A percentile compares a stretch with the other conserved stretches of the same genome.
Conservation (phyloP, 2,329 filamentous ascomycete genomes). For the Stemphylium lycopersici region DNA sequence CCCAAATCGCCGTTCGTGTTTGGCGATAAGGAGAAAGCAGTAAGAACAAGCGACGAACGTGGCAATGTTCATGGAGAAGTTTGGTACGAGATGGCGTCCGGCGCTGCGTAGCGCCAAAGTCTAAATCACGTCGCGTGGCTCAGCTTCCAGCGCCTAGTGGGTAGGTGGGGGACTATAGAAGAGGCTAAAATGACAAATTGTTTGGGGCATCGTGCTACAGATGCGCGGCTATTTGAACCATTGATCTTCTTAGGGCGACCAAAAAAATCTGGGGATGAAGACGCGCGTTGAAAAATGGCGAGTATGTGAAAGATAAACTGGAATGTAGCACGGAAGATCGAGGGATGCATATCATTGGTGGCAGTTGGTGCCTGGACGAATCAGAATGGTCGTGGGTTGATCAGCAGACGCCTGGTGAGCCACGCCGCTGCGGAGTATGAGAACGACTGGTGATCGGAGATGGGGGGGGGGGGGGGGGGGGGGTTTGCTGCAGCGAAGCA, state of each 20-base stretch:
- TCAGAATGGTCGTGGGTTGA: not conserved
- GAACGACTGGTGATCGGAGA: no score
- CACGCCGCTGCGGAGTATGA: no score
- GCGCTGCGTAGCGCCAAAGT: constrained; percentile 7
- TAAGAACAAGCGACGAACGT: not conserved
- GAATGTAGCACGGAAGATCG: not conserved
- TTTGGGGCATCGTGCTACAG: not conserved
- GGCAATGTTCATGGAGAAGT: constrained; percentile 1
- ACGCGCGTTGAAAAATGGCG: not conserved
- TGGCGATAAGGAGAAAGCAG: not conserved
- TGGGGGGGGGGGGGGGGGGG: no score
- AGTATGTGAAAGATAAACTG: not conserved
- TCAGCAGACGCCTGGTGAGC: not conserved
- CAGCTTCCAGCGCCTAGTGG: not conserved
- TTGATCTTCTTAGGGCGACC: not conserved
- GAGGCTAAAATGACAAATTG: constrained; percentile 1
- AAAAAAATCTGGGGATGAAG: not conserved
- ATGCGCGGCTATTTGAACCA: not conserved
- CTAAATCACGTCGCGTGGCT: not conserved
- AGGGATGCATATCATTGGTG: not conserved
- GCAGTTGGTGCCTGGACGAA: no score
- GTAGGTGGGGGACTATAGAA: not conserved
- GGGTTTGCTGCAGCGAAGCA: no score
- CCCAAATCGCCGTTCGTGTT: no score
- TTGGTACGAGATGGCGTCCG: constrained; percentile 12